Evolutionary conservation across 148 eudicot genomes (phyloP).

Genomic region (Fagopyrum homotropicum): DNA sequence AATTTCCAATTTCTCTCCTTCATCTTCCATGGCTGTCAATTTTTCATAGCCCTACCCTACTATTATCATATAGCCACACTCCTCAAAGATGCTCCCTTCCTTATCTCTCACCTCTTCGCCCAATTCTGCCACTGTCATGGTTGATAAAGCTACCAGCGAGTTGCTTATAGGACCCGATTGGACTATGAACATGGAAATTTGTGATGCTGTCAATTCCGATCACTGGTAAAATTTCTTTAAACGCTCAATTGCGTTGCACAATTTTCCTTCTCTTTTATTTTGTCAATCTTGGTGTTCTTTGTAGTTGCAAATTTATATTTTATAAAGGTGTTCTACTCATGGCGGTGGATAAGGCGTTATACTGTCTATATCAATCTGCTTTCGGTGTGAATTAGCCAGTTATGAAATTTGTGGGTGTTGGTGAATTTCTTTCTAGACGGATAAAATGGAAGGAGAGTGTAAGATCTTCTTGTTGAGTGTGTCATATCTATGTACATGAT

Average conservation of each 20-base stretch:
- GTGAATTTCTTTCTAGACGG: background rate
- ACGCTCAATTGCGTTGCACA: background rate
- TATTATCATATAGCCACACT: background rate
- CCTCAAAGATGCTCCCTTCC: slow-evolving; percentile 29
- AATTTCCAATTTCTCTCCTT: slow-evolving; percentile 5
- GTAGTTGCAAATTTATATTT: background rate
- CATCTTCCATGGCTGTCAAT: background rate
- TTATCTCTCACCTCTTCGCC: slow-evolving; percentile 35
- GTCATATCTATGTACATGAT: background rate
- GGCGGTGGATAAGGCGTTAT: slow-evolving; percentile 8
- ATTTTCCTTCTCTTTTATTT: slow-evolving; percentile 9
- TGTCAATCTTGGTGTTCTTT: background rate
- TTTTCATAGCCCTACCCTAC: background rate
- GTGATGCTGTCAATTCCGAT: slow-evolving; percentile 70
- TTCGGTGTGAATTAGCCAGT: background rate
- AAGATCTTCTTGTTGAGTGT: background rate
- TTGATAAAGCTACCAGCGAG: slow-evolving; percentile 93
- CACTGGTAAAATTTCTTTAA: slow-evolving; percentile 34
- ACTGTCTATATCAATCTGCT: background rate
- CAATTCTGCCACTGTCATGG: slow-evolving; percentile 46
- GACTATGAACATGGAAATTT: slow-evolving; percentile 84
- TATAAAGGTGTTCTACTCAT: slow-evolving; percentile 1
- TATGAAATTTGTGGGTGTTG: background rate
- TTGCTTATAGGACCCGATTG: slow-evolving; percentile 82
- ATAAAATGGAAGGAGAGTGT: background rate